These are phyloP conservation scores for Coprinopsis cinerea DNA, from an alignment of 768 basidiomycete species.

Conservation along the genomic window DNA sequence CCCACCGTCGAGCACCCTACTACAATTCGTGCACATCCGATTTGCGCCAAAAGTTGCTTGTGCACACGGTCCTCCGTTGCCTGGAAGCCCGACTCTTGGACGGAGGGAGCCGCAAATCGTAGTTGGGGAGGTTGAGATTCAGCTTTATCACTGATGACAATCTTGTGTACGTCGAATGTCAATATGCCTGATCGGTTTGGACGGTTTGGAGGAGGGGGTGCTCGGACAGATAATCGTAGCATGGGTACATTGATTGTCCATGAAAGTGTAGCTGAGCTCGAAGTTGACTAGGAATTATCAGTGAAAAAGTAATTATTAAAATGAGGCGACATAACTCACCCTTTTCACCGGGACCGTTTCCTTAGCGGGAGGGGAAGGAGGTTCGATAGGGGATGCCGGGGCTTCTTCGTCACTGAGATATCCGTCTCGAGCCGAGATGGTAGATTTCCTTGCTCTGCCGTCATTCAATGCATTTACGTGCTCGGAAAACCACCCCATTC, in stretches of 20 bases:
- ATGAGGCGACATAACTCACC: too few species aligned
- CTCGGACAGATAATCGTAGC: slow-evolving; percentile 64
- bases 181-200: slow-evolving; percentile 62
- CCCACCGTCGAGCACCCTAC: slow-evolving; percentile 38
- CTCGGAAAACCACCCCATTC: slow-evolving; percentile 43
- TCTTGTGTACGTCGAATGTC: slow-evolving; percentile 54
- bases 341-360: too few species aligned
- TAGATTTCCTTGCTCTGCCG: not conserved
- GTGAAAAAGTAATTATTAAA: too few species aligned
- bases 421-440: not conserved
- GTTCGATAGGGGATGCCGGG: not conserved
- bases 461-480: slow-evolving; percentile 19
- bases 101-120: not conserved
- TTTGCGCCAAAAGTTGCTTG: slow-evolving; percentile 25
- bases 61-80: not conserved
- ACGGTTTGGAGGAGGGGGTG: slow-evolving; percentile 46
- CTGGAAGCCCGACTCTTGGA: not conserved
- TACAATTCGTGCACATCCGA: slow-evolving; percentile 40
- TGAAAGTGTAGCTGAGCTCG: not conserved
- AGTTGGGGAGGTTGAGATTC: not conserved
- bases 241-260: slow-evolving; percentile 39
- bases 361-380: not conserved
- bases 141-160: slow-evolving; percentile 33
- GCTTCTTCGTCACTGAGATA: slow-evolving; percentile 2
- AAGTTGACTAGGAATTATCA: not conserved